Percentiles rank a stretch among this genome's conserved stretches.
Conservation (phyloP, 2,329 filamentous ascomycete genomes). For the Chrysosphaeria jannelii region DNA sequence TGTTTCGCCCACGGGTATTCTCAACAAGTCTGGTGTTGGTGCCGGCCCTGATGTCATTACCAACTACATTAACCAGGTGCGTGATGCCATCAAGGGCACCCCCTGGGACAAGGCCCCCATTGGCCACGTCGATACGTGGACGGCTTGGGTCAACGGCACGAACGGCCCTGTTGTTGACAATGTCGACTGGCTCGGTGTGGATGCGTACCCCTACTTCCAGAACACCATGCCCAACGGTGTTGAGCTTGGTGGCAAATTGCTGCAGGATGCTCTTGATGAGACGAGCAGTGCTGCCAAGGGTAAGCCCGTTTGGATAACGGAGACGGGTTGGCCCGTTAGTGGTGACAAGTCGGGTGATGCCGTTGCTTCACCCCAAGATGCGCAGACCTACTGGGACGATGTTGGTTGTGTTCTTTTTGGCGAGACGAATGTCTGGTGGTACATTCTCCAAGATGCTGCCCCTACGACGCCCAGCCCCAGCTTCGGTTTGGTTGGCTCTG, state of each 20-base stretch:
- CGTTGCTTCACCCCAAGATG: slow-evolving; percentile 32
- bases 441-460: slow-evolving; percentile 37
- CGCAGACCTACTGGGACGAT: slow-evolving; percentile 51
- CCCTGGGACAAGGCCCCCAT: slow-evolving; percentile 23
- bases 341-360: slow-evolving; percentile 31
- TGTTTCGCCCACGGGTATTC: slow-evolving; percentile 36
- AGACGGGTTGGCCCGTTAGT: slow-evolving; percentile 63
- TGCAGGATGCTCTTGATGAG: slow-evolving; percentile 31
- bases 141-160: slow-evolving; percentile 39
- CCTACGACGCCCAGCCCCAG: slow-evolving; percentile 29
- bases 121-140: slow-evolving; percentile 81
- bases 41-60: slow-evolving; percentile 28
- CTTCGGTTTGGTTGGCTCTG: slow-evolving; percentile 35
- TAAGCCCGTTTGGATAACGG: slow-evolving; percentile 61
- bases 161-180: slow-evolving; percentile 40
- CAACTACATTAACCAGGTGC: slow-evolving; percentile 39
- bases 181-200: slow-evolving; percentile 54
- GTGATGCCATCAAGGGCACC: slow-evolving; percentile 30
- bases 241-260: slow-evolving; percentile 29
- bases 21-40: slow-evolving; percentile 28
- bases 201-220: slow-evolving; percentile 69
- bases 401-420: slow-evolving; percentile 45
- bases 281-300: slow-evolving; percentile 26
- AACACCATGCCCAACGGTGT: slow-evolving; percentile 35
- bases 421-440: slow-evolving; percentile 42